Evolutionary conservation across 2,329 filamentous ascomycete species (phyloP), one percentile per base, ranked within the genome.

Genomic region (Teratosphaeria pseudoeucalypti): DNA sequence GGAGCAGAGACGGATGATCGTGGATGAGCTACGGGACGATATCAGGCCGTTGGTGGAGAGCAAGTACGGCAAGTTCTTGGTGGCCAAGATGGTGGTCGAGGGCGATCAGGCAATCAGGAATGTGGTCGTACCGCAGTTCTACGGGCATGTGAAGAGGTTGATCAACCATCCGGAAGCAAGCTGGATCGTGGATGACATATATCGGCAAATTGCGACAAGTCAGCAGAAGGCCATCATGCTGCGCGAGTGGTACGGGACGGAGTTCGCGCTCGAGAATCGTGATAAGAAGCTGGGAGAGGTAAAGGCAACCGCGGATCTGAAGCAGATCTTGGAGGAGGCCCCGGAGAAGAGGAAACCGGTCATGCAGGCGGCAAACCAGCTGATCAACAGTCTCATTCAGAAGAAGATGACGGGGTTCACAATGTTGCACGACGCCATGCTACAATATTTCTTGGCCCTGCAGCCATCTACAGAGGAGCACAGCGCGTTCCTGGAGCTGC

Each of bases 391-490:
- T 63, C 82, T 99, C 52, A 83, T 97, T 55, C 92, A 99, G 76
- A 99, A 99, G 83, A 94, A 94, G 77, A 86, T 94, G 77, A 95
- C 90, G 0, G 92, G 90, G 10, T 97, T 99, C 76, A 97, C 92
- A 2, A 95, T 99, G 82, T 83, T 99, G 23, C 95, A 99, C 74
- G 94, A 97, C 70, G 94, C 94, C 56, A 96, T 99, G 92, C 80
- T 96, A 61, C 92, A 99, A 73, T 99, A 96, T 75, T 96, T 92
- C 76, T 77, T 90, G 57, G 92, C 88, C 68, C 85, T 86, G 54
- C 86, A 88, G 64, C 79, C 83, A 4, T 91, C 88, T 3, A 89
- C 86, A 53, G 85, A 89, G 60, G 92, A 97, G 72, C 86, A 90
- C 52, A 88, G 81, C 34, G 91, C 95, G 67, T 96, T 96, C 70